Conservation (phyloP, 2,329 filamentous ascomycete species). For the Fusarium praegraminearum region DNA sequence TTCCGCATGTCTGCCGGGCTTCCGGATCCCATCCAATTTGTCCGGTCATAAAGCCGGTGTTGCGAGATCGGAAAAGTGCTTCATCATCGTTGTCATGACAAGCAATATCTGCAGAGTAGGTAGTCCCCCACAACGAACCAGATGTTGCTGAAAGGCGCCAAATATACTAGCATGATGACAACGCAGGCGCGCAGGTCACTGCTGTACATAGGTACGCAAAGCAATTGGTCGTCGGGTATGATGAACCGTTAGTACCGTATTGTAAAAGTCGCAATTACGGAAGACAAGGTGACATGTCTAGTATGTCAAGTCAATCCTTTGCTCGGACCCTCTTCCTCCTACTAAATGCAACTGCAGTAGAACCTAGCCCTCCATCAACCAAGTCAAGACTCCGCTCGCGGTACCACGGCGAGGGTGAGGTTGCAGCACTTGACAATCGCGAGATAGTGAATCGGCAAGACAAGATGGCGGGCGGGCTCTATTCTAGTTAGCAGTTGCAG, state of each 20-base stretch:
- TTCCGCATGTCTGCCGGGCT: constrained; percentile 29
- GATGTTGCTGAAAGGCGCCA: constrained; percentile 14
- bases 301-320: constrained; percentile 17
- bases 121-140: constrained; percentile 2
- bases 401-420: constrained; percentile 30
- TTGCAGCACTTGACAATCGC: constrained; percentile 33
- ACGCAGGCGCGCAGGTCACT: not conserved
- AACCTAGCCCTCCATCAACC: constrained; percentile 5
- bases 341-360: not conserved
- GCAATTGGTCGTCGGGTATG: not conserved
- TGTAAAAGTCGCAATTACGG: constrained; percentile 20
- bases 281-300: constrained; percentile 7
- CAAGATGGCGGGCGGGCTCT: constrained; percentile 24
- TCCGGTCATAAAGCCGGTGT: constrained; percentile 13
- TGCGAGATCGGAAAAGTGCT: constrained; percentile 27
- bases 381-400: constrained; percentile 27
- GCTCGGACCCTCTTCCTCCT: constrained; percentile 36
- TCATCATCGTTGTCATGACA: constrained; percentile 12
- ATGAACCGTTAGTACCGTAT: constrained; percentile 4
- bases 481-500: not conserved
- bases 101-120: not conserved
- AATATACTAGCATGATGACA: not conserved
- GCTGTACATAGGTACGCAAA: not conserved
- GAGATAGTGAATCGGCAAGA: constrained; percentile 42
- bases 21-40: constrained; percentile 12